Evolutionary conservation across 2,329 filamentous ascomycete species (phyloP), one percentile per base, ranked within the genome.

Genomic region (Colletotrichum coccodes): DNA sequence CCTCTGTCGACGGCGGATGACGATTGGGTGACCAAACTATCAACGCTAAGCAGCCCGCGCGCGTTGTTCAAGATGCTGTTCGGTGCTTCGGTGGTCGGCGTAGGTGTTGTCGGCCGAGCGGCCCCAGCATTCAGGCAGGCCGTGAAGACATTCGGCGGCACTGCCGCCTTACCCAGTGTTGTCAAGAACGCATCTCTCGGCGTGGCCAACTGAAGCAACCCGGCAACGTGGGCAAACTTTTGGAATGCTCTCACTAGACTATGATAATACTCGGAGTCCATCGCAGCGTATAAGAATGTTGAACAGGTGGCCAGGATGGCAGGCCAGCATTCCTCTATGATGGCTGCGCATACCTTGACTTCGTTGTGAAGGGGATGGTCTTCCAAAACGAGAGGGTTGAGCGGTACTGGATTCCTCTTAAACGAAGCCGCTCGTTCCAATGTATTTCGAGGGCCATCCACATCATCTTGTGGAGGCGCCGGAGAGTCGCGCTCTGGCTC

Each of bases 221-320:
- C 97, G 44, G 96, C 94, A 3, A 98, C 95, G 77, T 99, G 97
- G 1, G 96, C 93, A 75, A 99, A 93, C 72, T 97, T 94, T 75
- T 99, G 96, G 73, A 98, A 97, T 0, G 95, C 93, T 72, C 96
- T 89, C 28, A 99, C 95, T 1, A 99, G 84, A 11, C 92, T 90
- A 73, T 98, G 95, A 75, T 98, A 99, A 74, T 96, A 98, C 60
- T 98, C 94, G 1, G 94, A 92, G 77, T 99, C 96, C 4, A 99
- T 84, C 0, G 95, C 91, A 34, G 96, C 94, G 76, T 97, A 97
- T 21, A 99, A 83, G 76, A 98, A 99, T 0, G 95, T 98, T 0
- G 96, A 99, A 74, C 94, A 98, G 2, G 94, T 96, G 1, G 96
- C 95, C 56, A 99, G 87, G 44, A 98, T 91, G 14, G 96, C 96